A percentile compares a stretch with the other conserved stretches of the same genome.
phyloP scores from a whole-genome alignment of 331 rosid genomes.

The Phaseolus coccineus region DNA sequence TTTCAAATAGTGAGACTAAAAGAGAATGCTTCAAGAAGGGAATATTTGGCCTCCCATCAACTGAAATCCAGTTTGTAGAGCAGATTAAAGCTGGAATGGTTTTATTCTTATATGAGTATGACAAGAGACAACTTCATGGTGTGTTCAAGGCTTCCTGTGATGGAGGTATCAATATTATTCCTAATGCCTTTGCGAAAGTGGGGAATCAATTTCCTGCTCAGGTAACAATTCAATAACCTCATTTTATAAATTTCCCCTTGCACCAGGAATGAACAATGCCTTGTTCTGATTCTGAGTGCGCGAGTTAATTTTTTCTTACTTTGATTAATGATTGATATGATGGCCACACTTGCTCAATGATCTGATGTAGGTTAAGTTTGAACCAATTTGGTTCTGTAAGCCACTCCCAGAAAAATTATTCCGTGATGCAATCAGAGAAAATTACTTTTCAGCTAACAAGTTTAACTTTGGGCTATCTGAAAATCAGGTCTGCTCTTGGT shows the following conservation, averaged over 20 bases:
- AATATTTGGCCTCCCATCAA: constrained; percentile 49
- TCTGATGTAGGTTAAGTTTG: constrained; percentile 60
- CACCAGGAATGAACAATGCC: not conserved
- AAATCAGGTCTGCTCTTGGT: constrained; percentile 68
- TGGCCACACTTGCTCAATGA: constrained; percentile 21
- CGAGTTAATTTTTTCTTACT: not conserved
- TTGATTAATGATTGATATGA: not conserved
- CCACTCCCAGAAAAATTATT: constrained; percentile 71
- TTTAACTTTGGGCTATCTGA: constrained; percentile 79
- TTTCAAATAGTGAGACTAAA: constrained; percentile 45
- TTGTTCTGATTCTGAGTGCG: constrained; percentile 32
- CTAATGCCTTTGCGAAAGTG: constrained; percentile 45
- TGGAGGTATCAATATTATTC: constrained; percentile 51
- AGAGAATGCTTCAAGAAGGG: constrained; percentile 47
- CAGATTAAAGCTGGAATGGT: constrained; percentile 52
- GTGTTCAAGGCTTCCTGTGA: constrained; percentile 52
- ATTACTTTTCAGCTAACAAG: constrained; percentile 64
- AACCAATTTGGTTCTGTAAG: constrained; percentile 64
- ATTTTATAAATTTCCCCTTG: not conserved
- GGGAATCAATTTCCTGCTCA: constrained; percentile 57
- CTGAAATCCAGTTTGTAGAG: constrained; percentile 46
- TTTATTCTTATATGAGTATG: constrained; percentile 56
- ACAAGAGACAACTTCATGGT: constrained; percentile 55
- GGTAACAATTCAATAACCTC: constrained; percentile 39
- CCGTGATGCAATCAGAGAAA: constrained; percentile 61